A percentile compares a stretch with the other conserved stretches of the same genome.
Conservation (phyloP, 805 yeast species). For the Saccharomyces eubayanus region DNA sequence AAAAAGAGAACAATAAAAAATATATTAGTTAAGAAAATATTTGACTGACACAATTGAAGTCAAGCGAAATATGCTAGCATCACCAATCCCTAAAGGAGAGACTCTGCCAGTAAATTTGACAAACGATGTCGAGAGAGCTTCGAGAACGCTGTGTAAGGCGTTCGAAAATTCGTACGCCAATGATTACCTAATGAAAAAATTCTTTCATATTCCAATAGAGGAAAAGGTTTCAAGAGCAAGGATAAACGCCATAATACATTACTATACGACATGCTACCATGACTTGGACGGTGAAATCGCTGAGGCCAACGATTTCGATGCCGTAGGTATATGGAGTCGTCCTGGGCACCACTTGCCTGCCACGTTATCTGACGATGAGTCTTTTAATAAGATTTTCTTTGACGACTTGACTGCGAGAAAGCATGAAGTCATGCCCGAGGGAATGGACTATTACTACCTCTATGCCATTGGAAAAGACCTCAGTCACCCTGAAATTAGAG, state of each 20-base stretch:
- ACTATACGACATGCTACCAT: slow-evolving; percentile 19
- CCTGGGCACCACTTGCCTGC: slow-evolving; percentile 23
- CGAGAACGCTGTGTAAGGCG: slow-evolving; percentile 22
- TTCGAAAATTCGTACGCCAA: slow-evolving; percentile 22
- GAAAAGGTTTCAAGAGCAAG: slow-evolving; percentile 20
- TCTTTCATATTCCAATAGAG: slow-evolving; percentile 19
- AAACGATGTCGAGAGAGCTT: slow-evolving; percentile 20
- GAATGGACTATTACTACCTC: slow-evolving; percentile 26
- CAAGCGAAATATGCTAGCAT: not conserved
- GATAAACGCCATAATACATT: slow-evolving; percentile 20
- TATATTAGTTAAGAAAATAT: not conserved
- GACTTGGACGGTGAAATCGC: slow-evolving; percentile 29
- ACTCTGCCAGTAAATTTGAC: slow-evolving; percentile 14
- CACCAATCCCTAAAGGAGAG: not conserved
- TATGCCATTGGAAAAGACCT: slow-evolving; percentile 29
- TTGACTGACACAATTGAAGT: not conserved
- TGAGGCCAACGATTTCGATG: slow-evolving; percentile 29
- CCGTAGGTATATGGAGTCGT: slow-evolving; percentile 27
- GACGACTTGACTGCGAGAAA: slow-evolving; percentile 17
- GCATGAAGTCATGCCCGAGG: slow-evolving; percentile 21
- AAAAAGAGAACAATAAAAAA: not conserved
- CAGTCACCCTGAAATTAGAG: slow-evolving; percentile 21
- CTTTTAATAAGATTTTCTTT: slow-evolving; percentile 26
- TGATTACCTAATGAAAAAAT: slow-evolving; percentile 27
- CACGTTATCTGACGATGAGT: slow-evolving; percentile 21